Evolutionary conservation across 495 filamentous ascomycete species (phyloP), one percentile per base, ranked within the genome.

Genomic region (Lepraria neglecta): DNA sequence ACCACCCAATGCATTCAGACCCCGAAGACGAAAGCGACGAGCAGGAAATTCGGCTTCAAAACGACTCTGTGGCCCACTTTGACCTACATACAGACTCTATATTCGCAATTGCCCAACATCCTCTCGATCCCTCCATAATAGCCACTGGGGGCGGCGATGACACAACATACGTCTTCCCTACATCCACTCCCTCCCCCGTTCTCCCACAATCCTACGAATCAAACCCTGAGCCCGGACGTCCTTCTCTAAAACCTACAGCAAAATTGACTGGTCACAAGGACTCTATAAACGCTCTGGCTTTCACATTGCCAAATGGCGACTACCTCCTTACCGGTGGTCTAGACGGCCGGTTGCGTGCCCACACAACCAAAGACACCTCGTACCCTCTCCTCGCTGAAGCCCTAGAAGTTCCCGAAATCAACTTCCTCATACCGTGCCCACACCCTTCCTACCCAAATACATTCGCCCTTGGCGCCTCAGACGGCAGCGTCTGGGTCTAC

Each of bases 401-500:
- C 1, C 84, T 89, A 74, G 95, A 99, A 48, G 92, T 96, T 2
- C 86, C 92, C 63, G 92, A 97, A 72, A 87, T 99, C 63, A 95
- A 95, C 77, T 99, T 92, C 90, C 73, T 97, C 6, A 72, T 79
- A 0, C 77, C 89, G 0, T 96, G 89, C 70, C 92, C 92, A 3
- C 79, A 81, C 21, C 72, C 80, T 19, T 73, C 76, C 10, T 81
- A 87, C 69, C 81, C 84, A 28, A 95, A 97, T 72, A 84, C 88
- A n/a, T 69, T 99, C 64, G 95, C 95, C 0, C 73, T 97, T 24
- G 95, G 95, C 43, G 90, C 91, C 44, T 87, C 80, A n/a, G 92
- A 99, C 71, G 95, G 95, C 48, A 88, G 84, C 52, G 90, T 95
- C 6, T 99, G 95, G 95, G 87, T 99, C 6, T 94, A 97, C 74